phyloP scores from a whole-genome alignment of 2,329 filamentous ascomycete genomes.

The Stromatinia cepivora region DNA sequence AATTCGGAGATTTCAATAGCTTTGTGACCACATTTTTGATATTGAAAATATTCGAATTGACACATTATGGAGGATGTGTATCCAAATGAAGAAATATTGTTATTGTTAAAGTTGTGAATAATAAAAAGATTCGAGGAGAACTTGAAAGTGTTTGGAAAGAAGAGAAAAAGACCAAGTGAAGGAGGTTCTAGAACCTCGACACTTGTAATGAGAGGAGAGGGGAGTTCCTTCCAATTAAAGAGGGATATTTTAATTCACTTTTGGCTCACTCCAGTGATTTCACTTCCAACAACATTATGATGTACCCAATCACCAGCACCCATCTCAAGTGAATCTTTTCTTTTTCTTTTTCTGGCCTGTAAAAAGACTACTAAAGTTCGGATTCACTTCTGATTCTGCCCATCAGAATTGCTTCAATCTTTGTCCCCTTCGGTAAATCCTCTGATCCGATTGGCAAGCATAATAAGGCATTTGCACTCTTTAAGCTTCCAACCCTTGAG shows the following conservation, averaged over 20 bases:
- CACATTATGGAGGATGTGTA: slow-evolving; percentile 22
- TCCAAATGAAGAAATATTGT: background rate
- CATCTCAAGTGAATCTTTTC: background rate
- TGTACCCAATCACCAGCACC: background rate
- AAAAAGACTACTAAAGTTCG: slow-evolving; percentile 23
- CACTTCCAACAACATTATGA: background rate
- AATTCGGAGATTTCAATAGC: slow-evolving; percentile 25
- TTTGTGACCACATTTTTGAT: slow-evolving; percentile 23
- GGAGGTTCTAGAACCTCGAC: background rate
- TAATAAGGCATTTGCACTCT: slow-evolving; percentile 82
- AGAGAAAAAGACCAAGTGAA: background rate
- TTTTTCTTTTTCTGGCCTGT: background rate
- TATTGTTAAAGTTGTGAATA: background rate
- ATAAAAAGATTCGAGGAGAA: background rate
- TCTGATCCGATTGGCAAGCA: slow-evolving; percentile 68
- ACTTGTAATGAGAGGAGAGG: background rate
- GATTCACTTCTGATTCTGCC: slow-evolving; percentile 43
- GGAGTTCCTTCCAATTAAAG: background rate
- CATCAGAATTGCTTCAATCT: slow-evolving; percentile 80
- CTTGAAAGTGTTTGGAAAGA: background rate
- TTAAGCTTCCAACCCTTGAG: slow-evolving; percentile 84
- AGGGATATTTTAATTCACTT: background rate
- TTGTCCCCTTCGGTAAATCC: slow-evolving; percentile 65
- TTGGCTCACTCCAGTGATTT: too few species aligned
- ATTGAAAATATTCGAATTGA: slow-evolving; percentile 23